Evolutionary conservation across 2,329 filamentous ascomycete species (phyloP).

Genomic region (Paracoccidioides brasiliensis): DNA sequence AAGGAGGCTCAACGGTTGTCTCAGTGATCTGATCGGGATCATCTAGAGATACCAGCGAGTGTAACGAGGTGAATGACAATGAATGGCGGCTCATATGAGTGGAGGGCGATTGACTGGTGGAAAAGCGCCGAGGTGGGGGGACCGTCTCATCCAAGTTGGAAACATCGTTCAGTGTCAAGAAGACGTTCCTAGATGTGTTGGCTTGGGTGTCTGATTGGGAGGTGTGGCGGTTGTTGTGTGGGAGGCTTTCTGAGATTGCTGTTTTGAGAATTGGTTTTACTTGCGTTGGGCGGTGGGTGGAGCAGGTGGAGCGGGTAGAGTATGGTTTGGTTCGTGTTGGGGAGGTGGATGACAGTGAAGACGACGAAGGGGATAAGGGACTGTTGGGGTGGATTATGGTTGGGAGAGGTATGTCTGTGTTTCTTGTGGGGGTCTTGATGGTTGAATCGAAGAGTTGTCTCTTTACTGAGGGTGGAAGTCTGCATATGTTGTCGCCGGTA

Average conservation of each 20-base stretch:
- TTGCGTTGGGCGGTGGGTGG: background rate
- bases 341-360: background rate
- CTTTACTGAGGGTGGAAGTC: background rate
- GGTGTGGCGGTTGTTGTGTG: background rate
- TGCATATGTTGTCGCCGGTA: background rate
- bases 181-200: constrained; percentile 5
- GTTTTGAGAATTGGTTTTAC: background rate
- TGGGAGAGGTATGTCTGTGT: background rate
- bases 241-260: background rate
- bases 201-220: background rate
- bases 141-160: background rate
- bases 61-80: background rate
- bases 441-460: background rate
- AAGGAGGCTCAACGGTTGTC: background rate
- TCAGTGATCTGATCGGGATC: background rate
- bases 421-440: background rate
- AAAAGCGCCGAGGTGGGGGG: background rate
- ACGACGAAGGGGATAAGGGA: background rate
- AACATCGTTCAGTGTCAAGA: constrained; percentile 1
- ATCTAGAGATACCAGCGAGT: background rate
- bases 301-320: background rate
- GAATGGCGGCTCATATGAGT: background rate
- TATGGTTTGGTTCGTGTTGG: background rate
- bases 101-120: background rate
- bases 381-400: constrained; percentile 1